Conservation (phyloP, 176 grass and related monocot genomes). For the Chrysopogon serrulatus region DNA sequence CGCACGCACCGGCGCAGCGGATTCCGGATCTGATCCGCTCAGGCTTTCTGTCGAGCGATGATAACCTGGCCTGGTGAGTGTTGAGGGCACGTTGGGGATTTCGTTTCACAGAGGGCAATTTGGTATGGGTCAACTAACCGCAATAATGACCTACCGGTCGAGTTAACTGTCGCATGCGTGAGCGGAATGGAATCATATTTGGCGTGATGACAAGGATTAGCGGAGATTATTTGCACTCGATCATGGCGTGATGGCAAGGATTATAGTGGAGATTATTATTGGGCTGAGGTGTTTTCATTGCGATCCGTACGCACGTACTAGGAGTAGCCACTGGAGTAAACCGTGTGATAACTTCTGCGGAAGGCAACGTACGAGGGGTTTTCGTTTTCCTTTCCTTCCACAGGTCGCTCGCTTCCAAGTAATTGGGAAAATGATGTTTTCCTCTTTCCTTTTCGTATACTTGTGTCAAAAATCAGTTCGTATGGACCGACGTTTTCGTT, state of each 20-base stretch:
- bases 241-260: background rate
- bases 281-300: background rate
- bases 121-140: background rate
- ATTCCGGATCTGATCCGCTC: background rate
- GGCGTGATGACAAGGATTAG: background rate
- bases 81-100: background rate
- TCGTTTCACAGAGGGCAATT: background rate
- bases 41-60: background rate
- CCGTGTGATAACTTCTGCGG: background rate
- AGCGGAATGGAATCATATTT: background rate
- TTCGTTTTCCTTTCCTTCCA: too few relatives aligned
- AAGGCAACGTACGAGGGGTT: background rate
- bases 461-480: background rate
- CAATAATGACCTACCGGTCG: background rate
- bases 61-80: too few relatives aligned
- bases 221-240: background rate
- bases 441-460: background rate
- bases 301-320: background rate
- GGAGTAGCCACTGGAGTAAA: too few relatives aligned
- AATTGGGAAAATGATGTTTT: background rate
- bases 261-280: background rate
- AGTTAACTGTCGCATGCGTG: background rate
- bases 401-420: constrained; percentile 13
- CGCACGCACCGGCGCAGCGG: background rate
- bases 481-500: background rate